A percentile compares a stretch with the other conserved stretches of the same genome.
Conservation (phyloP, 2,329 filamentous ascomycete species). For the Sporothrix brasiliensis region DNA sequence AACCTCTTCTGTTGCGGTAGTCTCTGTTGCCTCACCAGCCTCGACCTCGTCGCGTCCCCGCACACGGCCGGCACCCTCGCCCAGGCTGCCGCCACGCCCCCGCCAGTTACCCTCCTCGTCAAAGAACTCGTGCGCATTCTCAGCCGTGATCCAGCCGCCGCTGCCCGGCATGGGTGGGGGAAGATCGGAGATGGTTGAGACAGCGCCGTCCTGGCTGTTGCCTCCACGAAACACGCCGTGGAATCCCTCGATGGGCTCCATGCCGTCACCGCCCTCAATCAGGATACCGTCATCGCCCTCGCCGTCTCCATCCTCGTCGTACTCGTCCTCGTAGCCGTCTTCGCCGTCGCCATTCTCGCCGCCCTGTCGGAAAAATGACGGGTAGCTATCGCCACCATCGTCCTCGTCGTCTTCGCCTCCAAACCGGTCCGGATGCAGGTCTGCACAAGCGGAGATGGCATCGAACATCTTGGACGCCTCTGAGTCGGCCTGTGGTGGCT, state of each 20-base stretch:
- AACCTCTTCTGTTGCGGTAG: neutral
- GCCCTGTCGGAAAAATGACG: conserved; percentile 59
- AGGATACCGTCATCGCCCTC: conserved; percentile 59
- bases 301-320: conserved; percentile 58
- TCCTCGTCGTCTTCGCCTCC: conserved; percentile 59
- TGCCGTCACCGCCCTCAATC: conserved; percentile 56
- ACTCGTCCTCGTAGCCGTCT: conserved; percentile 54
- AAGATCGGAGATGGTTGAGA: conserved; percentile 52
- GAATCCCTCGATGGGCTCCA: conserved; percentile 60
- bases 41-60: conserved; percentile 59
- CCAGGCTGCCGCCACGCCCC: conserved; percentile 55
- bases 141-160: conserved; percentile 84
- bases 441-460: conserved; percentile 73
- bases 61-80: conserved; percentile 65
- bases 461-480: conserved; percentile 60
- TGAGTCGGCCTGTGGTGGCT: conserved; percentile 38
- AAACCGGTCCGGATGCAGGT: conserved; percentile 73
- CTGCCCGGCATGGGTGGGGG: conserved; percentile 73
- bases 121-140: conserved; percentile 84
- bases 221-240: conserved; percentile 56
- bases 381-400: conserved; percentile 52
- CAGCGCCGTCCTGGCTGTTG: conserved; percentile 41
- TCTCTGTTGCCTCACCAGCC: conserved; percentile 41
- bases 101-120: conserved; percentile 82
- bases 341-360: conserved; percentile 57